A percentile compares a stretch with the other conserved stretches of the same genome.
Evolutionary conservation across 108 stramenopile genomes (phyloP).

Genomic region (Cyclotella atomus): DNA sequence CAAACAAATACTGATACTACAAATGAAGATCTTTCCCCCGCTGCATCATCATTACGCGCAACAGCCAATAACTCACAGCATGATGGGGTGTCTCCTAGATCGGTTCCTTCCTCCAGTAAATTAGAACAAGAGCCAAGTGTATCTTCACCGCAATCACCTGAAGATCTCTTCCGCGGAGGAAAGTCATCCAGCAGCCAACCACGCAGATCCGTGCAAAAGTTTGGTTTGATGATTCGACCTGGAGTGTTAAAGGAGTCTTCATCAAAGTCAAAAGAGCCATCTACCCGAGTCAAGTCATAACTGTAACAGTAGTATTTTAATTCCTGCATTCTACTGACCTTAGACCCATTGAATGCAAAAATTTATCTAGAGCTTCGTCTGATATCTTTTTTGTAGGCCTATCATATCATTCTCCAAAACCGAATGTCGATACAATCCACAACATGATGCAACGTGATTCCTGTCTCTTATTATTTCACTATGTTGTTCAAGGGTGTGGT

Average conservation of each 20-base stretch:
- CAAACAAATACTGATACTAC: not conserved
- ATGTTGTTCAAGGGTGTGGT: too few species aligned
- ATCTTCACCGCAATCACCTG: conserved; percentile 3
- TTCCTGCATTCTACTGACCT: too few species aligned
- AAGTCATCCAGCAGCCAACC: conserved; percentile 42
- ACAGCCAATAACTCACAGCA: conserved; percentile 6
- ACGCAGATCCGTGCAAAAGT: conserved; percentile 51
- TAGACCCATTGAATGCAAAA: too few species aligned
- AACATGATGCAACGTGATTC: too few species aligned
- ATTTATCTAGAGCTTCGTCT: too few species aligned
- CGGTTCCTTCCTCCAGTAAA: not conserved
- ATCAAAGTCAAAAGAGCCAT: conserved; percentile 14
- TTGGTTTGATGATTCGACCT: conserved; percentile 49
- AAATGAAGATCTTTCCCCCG: not conserved
- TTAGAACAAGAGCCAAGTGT: conserved; percentile 1
- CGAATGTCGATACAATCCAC: too few species aligned
- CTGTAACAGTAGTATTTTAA: too few species aligned
- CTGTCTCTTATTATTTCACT: too few species aligned
- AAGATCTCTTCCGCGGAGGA: conserved; percentile 45
- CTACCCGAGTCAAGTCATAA: too few species aligned
- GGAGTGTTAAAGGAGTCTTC: conserved; percentile 41
- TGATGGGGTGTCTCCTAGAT: not conserved
- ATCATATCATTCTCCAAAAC: too few species aligned
- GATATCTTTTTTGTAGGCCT: too few species aligned
- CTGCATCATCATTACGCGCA: not conserved